Evolutionary conservation across 1,284 basidiomycete species (phyloP).

Genomic region (Rhodofomes roseus): DNA sequence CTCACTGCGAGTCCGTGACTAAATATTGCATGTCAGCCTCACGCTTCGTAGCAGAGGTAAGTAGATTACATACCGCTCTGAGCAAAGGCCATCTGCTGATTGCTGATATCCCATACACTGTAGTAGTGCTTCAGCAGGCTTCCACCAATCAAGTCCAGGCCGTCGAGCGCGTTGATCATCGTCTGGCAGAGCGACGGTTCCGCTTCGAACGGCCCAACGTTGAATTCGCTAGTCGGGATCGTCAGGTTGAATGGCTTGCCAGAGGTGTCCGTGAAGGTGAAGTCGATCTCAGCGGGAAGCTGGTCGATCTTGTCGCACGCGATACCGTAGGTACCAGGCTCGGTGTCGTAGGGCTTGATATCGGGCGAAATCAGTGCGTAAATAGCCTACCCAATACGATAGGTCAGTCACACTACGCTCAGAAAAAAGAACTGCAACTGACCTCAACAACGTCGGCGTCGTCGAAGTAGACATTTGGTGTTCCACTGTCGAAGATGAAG

Average conservation of each 20-base stretch:
- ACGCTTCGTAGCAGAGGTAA: not conserved
- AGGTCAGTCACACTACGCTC: not conserved
- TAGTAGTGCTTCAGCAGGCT: conserved; percentile 3
- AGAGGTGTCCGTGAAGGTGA: conserved; percentile 44
- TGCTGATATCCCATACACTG: conserved; percentile 12
- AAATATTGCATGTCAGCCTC: too few species aligned
- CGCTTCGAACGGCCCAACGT: conserved; percentile 49
- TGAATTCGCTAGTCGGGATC: conserved; percentile 51
- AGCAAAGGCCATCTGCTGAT: conserved; percentile 11
- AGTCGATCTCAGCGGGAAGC: conserved; percentile 46
- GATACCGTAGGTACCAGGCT: conserved; percentile 55
- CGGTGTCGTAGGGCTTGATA: conserved; percentile 44
- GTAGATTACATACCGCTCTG: not conserved
- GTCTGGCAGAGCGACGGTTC: conserved; percentile 47
- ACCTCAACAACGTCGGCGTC: conserved; percentile 32
- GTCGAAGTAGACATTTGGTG: conserved; percentile 44
- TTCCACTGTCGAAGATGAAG: conserved; percentile 52
- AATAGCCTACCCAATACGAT: not conserved
- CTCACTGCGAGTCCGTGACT: not conserved
- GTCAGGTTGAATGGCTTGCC: conserved; percentile 49
- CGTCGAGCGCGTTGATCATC: conserved; percentile 53
- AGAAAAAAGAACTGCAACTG: conserved; percentile 22
- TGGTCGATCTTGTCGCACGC: conserved; percentile 42
- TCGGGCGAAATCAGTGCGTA: conserved; percentile 48
- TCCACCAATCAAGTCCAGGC: conserved; percentile 44